phyloP scores from a whole-genome alignment of 306 rosid species.

The Myrica gale region DNA sequence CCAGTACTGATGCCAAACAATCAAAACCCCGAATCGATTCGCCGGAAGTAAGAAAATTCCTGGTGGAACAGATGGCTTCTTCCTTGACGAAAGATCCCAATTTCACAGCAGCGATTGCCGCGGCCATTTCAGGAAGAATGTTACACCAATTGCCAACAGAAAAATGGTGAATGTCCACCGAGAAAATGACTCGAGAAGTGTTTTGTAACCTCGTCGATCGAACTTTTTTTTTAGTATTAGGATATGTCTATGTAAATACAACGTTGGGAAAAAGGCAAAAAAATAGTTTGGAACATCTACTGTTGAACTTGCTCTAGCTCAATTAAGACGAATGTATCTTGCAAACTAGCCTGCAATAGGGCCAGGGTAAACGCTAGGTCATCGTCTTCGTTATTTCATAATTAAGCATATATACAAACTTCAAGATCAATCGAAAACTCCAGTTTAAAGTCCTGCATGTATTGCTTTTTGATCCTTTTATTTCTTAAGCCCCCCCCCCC shows the following conservation, averaged over 20 bases:
- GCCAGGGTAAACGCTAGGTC: conserved; percentile 12
- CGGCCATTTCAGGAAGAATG: conserved; percentile 86
- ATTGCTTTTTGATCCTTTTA: neutral
- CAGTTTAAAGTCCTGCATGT: neutral
- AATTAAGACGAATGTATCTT: conserved; percentile 25
- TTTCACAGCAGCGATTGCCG: conserved; percentile 87
- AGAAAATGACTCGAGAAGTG: conserved; percentile 15
- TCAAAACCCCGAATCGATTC: conserved; percentile 45
- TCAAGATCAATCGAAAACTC: neutral
- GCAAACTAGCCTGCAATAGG: conserved; percentile 20
- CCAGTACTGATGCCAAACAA: conserved; percentile 34
- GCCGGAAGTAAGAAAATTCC: conserved; percentile 51
- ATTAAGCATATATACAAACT: neutral
- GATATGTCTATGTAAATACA: conserved; percentile 64
- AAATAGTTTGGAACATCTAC: conserved; percentile 18
- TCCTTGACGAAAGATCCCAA: conserved; percentile 91
- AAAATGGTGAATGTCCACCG: conserved; percentile 27
- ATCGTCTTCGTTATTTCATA: neutral
- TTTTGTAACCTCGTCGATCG: conserved; percentile 23
- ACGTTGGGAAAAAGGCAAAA: conserved; percentile 27
- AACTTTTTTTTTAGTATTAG: conserved; percentile 25
- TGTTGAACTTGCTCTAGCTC: conserved; percentile 39
- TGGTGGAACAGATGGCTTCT: conserved; percentile 95
- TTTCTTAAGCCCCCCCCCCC: neutral
- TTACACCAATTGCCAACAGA: conserved; percentile 37